Evolutionary conservation across 805 yeast genomes (phyloP), one percentile per base, ranked within the genome.

Genomic region (Scheffersomyces lignosus): DNA sequence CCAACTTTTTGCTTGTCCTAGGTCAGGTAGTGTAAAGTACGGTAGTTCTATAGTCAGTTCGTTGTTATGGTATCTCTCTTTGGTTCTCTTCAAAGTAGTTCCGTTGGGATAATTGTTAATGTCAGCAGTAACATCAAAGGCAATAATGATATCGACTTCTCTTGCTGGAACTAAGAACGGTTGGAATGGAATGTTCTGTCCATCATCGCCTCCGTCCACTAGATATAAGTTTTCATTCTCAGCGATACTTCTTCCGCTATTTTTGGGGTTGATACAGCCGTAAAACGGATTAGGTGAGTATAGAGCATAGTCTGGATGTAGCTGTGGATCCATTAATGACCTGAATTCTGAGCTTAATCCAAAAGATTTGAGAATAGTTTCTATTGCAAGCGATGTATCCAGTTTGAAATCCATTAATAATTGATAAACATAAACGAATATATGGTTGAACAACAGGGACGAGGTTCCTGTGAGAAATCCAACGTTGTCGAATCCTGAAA

Each of bases 391-490:
- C 5, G 61, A 54, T 2, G 61, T 49, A 23, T 56, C 58, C 24
- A 62, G 56, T 4, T 62, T 56, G 28, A 70, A 51, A 25, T 62
- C 54, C 24, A 59, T 13, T 12, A 66, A 53, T 25, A 57, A 31
- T 33, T 68, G 59, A 69, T 78, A 74, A 6, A 79, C 52, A 42
- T 71, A 75, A 7, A 74, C 52, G 36, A 80, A 64, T 0, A 78
- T 72, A 45, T 66, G 72, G 47, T 77, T 81, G 61, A 81, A 81
- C 17, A 81, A 54, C 0, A 84, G 77, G 0, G 87, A 80, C 0
- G 86, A 79, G 0, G 86, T 77, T 0, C 79, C 87, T 0, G 80
- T 71, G 4, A 81, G 64, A 44, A 78, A 80, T 0, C 81, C 81
- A 26, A 74, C 63, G 45, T 78, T 77, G 46, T 81, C 87, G 47